Evolutionary conservation across 306 rosid species (phyloP).

Genomic region (Dalbergia cochinchinensis): DNA sequence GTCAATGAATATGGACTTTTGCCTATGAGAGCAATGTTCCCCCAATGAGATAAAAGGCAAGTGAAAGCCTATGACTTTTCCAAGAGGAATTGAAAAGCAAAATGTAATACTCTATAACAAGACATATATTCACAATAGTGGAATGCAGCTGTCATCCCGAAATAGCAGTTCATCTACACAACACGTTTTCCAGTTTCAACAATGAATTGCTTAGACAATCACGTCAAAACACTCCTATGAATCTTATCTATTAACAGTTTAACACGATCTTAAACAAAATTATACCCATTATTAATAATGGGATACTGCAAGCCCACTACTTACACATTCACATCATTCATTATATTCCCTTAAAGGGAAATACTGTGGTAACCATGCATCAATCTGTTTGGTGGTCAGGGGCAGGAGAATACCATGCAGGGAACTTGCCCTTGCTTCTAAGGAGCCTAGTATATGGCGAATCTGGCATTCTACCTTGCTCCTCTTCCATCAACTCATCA

Average conservation of each 20-base stretch:
- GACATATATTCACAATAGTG: conserved; percentile 2
- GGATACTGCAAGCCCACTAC: conserved; percentile 10
- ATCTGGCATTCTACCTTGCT: conserved; percentile 74
- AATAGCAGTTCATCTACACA: conserved; percentile 3
- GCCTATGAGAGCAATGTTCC: no score
- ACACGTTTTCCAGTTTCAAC: background rate
- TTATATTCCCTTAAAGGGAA: background rate
- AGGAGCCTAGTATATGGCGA: conserved; percentile 77
- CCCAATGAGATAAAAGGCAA: no score
- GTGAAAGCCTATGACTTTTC: no score
- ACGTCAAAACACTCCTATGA: background rate
- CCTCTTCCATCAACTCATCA: conserved; percentile 80
- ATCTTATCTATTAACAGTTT: background rate
- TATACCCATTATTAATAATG: background rate
- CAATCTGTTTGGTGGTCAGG: conserved; percentile 94
- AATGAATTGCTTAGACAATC: background rate
- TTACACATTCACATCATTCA: conserved; percentile 9
- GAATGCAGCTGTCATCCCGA: background rate
- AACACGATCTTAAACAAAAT: background rate
- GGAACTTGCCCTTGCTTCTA: conserved; percentile 72
- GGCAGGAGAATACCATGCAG: conserved; percentile 84
- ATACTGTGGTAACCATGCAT: conserved; percentile 18
- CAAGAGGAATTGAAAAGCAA: background rate
- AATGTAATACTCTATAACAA: background rate
- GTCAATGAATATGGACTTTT: no score